These are phyloP conservation scores for Candida stauntonica DNA, from an alignment of 805 yeast species.

Conservation along the genomic window DNA sequence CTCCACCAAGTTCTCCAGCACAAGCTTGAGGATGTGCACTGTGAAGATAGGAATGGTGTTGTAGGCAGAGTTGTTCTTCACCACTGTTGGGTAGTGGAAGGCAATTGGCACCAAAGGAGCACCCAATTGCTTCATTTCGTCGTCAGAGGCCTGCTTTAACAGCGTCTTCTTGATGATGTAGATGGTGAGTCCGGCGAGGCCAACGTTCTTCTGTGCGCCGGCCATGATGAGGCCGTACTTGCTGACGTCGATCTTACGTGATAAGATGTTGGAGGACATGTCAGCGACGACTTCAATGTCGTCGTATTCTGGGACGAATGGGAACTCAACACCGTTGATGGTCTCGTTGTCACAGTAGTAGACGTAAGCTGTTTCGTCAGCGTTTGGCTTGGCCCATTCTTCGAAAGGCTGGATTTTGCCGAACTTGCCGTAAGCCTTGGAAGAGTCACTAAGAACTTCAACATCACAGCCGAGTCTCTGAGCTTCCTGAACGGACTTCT, in stretches of 20 bases:
- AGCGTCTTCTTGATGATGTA: constrained; percentile 84
- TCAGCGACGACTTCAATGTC: constrained; percentile 86
- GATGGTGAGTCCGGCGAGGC: constrained; percentile 91
- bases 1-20: constrained; percentile 54
- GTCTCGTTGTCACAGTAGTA: constrained; percentile 97
- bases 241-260: constrained; percentile 73
- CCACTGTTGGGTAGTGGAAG: constrained; percentile 80
- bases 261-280: constrained; percentile 88
- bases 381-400: constrained; percentile 55
- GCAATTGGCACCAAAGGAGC: constrained; percentile 89
- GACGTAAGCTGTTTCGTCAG: constrained; percentile 77
- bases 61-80: constrained; percentile 86
- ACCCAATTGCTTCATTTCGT: constrained; percentile 49
- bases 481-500: constrained; percentile 86
- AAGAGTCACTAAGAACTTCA: constrained; percentile 64
- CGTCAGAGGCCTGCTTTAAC: constrained; percentile 62
- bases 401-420: constrained; percentile 62
- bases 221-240: constrained; percentile 90
- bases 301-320: constrained; percentile 48
- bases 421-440: constrained; percentile 50
- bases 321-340: constrained; percentile 84
- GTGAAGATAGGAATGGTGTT: constrained; percentile 96
- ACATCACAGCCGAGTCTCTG: constrained; percentile 72
- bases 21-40: constrained; percentile 78
- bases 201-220: constrained; percentile 98